Conservation (phyloP, 805 yeast genomes). For the Yarrowia bubula region DNA sequence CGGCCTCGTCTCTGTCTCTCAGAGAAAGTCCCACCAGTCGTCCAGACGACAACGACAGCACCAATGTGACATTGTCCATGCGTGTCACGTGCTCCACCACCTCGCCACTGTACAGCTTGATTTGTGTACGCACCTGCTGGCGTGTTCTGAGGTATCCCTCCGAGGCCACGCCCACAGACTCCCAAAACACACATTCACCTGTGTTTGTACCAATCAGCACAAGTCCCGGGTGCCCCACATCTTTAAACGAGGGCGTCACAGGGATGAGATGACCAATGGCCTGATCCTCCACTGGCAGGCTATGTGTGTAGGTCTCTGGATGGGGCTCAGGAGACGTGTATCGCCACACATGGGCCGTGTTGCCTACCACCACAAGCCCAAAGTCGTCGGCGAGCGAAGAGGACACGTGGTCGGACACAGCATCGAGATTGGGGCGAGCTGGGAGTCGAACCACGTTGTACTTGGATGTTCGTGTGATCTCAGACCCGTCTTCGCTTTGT, state of each 20-base stretch:
- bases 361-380: conserved; percentile 51
- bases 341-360: conserved; percentile 64
- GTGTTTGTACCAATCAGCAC: conserved; percentile 45
- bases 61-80: not conserved
- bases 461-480: conserved; percentile 56
- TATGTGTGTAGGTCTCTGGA: not conserved
- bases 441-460: conserved; percentile 58
- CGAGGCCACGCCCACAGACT: not conserved
- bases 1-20: conserved; percentile 10
- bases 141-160: conserved; percentile 42
- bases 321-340: conserved; percentile 57
- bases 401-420: conserved; percentile 30
- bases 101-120: conserved; percentile 21
- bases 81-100: conserved; percentile 10
- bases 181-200: conserved; percentile 11
- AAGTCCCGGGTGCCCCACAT: conserved; percentile 59
- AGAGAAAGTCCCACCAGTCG: conserved; percentile 8
- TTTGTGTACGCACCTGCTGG: conserved; percentile 49
- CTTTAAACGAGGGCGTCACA: conserved; percentile 63
- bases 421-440: conserved; percentile 49
- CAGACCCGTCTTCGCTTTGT: conserved; percentile 39
- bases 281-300: conserved; percentile 20
- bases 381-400: conserved; percentile 49
- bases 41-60: conserved; percentile 8
- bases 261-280: conserved; percentile 51